phyloP scores from a whole-genome alignment of 2,329 filamentous ascomycete genomes.

The Venturia aucupariae region DNA sequence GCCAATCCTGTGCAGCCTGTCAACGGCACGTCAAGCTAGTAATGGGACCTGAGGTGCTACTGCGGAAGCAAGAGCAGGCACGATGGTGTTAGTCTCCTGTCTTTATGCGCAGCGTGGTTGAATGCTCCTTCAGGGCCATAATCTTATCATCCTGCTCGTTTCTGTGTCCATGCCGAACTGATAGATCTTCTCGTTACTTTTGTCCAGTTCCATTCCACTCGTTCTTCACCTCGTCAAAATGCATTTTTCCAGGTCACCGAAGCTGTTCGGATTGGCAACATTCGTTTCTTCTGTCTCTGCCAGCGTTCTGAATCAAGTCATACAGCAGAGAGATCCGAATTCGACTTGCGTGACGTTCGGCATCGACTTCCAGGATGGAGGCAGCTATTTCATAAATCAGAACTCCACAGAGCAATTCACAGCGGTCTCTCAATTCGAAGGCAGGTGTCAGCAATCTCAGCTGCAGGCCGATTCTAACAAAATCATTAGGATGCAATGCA shows the following conservation, averaged over 20 bases:
- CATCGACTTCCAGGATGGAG: constrained; percentile 35
- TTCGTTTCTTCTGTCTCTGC: not conserved
- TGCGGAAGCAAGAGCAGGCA: not conserved
- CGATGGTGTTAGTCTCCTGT: not conserved
- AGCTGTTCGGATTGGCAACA: not conserved
- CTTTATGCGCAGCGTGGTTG: not conserved
- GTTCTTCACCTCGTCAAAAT: not conserved
- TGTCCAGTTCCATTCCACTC: not conserved
- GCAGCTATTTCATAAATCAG: constrained; percentile 38
- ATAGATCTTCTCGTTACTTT: not conserved
- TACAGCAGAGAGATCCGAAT: constrained; percentile 1
- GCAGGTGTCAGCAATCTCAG: not conserved
- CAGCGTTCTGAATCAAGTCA: not conserved
- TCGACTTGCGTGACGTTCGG: constrained; percentile 21
- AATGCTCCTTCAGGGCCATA: not conserved
- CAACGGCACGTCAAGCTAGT: not conserved
- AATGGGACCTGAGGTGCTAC: not conserved
- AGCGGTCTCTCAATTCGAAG: constrained; percentile 33
- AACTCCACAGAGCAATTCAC: constrained; percentile 33
- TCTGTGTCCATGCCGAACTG: not conserved
- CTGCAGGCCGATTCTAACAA: not conserved
- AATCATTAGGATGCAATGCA: constrained; percentile 27
- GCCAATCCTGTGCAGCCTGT: not conserved
- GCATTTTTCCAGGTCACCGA: not conserved
- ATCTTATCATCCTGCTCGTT: not conserved